Percentiles rank a stretch among this genome's conserved stretches.
Evolutionary conservation across 2,329 filamentous ascomycete genomes (phyloP).

Genomic region (Aspergillus proliferans): DNA sequence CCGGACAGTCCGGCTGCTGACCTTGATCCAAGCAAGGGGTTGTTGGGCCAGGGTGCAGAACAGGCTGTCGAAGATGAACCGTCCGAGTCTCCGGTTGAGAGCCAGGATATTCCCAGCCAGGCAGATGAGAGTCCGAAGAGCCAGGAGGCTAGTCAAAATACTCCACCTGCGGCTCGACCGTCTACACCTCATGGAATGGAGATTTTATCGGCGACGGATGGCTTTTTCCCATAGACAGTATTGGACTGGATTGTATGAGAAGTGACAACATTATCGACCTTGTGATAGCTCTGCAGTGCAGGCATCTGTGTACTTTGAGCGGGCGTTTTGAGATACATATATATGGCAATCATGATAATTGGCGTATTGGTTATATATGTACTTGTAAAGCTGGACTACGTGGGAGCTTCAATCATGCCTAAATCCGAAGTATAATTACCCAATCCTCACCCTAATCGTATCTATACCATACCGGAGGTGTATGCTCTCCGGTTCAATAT

Average conservation of each 20-base stretch:
- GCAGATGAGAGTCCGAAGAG: not conserved
- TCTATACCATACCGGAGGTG: too few relatives aligned
- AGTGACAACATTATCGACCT: not conserved
- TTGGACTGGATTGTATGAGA: not conserved
- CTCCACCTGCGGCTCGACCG: not conserved
- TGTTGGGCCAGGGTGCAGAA: not conserved
- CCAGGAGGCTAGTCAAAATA: not conserved
- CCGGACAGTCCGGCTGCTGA: constrained; percentile 31
- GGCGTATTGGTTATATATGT: not conserved
- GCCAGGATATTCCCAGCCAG: not conserved
- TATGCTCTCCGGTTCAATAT: too few relatives aligned
- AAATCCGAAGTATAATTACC: too few relatives aligned
- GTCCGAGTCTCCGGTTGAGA: not conserved
- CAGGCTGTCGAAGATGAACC: not conserved
- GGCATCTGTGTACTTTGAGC: not conserved
- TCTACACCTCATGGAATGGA: constrained; percentile 9
- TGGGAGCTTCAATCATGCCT: too few relatives aligned
- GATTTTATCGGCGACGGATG: constrained; percentile 14
- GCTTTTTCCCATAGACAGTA: constrained; percentile 4
- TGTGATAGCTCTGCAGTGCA: not conserved
- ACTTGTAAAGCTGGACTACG: not conserved
- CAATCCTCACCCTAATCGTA: too few relatives aligned
- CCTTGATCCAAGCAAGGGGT: not conserved
- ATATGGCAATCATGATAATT: not conserved
- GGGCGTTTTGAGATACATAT: not conserved